Base-by-base conservation (phyloP, 345 rosid species). In the Sapria himalayana region DNA sequence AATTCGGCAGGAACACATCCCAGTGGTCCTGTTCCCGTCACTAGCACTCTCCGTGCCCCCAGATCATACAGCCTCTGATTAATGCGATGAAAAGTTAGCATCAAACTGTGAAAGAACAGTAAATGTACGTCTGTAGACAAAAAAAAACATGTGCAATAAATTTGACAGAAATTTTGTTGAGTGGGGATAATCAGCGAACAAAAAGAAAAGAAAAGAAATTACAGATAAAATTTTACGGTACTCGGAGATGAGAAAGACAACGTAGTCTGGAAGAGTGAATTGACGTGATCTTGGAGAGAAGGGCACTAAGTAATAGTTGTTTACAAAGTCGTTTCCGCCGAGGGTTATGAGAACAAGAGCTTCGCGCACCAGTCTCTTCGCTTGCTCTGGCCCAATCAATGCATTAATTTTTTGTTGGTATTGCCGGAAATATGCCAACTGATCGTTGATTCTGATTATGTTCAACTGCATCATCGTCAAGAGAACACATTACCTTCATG, bases 1-100 rank as follows among this genome's bases (percentile, higher is more conserved):
- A 68, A 41, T 37, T 81, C 96, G 0, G 86, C 75, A 0, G 92
- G 96, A 17, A 63, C 86, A 41, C 96, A 85, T 0, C 92, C 94
- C 46, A 85, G 3, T 7, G 92, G 96, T 36, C 96, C 92, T 0
- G 81, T 73, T 7, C 94, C 96, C 0, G 86, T 81, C 69, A 85
- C 96, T 25, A 85, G 37, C 29, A 85, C 86, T 62, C 78, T 66
- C 13, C 86, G 52, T 12, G 78, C 96, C 43, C 96, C 94, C 20
- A 85, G 52, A 7, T 65, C 60, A 42, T 69, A 48, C 19, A 71
- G 18, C 41, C 67, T 75, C 94, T 78, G 62, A 21, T 46, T 35
- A 7, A 12, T 12, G n/a, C n/a, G n/a, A n/a, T n/a, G n/a, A n/a
- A n/a, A n/a, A n/a, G n/a, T n/a, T n/a, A n/a, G n/a, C n/a, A n/a